Evolutionary conservation across 192 early-diverging fungal genomes (phyloP).

Genomic region (Podila verticillata): DNA sequence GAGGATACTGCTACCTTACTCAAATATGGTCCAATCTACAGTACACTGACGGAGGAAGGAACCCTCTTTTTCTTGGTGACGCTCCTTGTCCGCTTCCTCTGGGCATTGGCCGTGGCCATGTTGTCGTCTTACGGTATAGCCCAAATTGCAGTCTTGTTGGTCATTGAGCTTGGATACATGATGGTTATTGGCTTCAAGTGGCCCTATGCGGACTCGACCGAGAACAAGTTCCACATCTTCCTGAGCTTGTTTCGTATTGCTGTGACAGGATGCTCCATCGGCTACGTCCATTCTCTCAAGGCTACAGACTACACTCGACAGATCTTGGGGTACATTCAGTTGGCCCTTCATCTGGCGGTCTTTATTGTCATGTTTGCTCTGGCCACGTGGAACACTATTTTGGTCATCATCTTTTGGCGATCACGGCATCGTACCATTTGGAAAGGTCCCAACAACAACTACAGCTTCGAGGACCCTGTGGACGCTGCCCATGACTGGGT

Average conservation of each 20-base stretch:
- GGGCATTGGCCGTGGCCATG: slow-evolving; percentile 50
- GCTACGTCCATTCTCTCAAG: slow-evolving; percentile 40
- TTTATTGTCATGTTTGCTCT: slow-evolving; percentile 54
- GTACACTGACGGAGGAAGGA: slow-evolving; percentile 53
- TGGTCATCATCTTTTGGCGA: slow-evolving; percentile 39
- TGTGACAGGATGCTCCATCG: slow-evolving; percentile 49
- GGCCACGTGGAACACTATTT: slow-evolving; percentile 42
- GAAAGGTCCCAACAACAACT: slow-evolving; percentile 23
- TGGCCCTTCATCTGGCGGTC: slow-evolving; percentile 52
- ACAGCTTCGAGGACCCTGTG: slow-evolving; percentile 12
- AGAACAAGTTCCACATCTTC: slow-evolving; percentile 50
- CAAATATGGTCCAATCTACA: slow-evolving; percentile 59
- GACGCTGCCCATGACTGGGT: slow-evolving; percentile 21
- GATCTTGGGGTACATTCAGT: slow-evolving; percentile 54
- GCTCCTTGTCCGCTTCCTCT: slow-evolving; percentile 44
- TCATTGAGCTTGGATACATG: slow-evolving; percentile 52
- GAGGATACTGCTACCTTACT: slow-evolving; percentile 51
- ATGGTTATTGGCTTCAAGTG: slow-evolving; percentile 51
- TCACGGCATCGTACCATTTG: slow-evolving; percentile 16
- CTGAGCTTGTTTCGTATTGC: slow-evolving; percentile 44
- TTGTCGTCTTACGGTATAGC: slow-evolving; percentile 55
- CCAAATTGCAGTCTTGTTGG: slow-evolving; percentile 52
- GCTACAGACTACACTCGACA: slow-evolving; percentile 28
- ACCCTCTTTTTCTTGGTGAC: slow-evolving; percentile 50
- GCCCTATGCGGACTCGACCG: slow-evolving; percentile 49